phyloP scores from a whole-genome alignment of 306 rosid genomes.

The Acacia melanoxylon region DNA sequence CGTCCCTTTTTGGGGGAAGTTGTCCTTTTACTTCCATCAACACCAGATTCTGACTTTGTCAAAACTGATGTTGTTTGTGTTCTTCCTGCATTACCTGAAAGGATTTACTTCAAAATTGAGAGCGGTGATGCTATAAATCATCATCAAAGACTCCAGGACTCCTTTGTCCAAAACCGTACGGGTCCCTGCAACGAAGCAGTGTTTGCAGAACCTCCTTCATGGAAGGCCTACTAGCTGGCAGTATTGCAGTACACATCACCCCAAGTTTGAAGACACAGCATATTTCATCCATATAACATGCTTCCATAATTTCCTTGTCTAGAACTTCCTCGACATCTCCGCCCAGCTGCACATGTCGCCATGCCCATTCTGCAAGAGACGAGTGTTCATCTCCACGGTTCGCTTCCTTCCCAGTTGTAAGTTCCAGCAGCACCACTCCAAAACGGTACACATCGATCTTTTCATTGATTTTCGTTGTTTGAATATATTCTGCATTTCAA shows the following conservation, averaged over 20 bases:
- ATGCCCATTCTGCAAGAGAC: constrained; percentile 59
- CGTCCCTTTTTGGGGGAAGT: too few species aligned
- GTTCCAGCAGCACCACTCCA: constrained; percentile 61
- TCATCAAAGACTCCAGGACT: background rate
- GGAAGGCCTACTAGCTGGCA: constrained; percentile 64
- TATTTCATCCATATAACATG: constrained; percentile 52
- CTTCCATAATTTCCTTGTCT: constrained; percentile 50
- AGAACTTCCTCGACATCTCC: constrained; percentile 34
- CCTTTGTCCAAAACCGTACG: background rate
- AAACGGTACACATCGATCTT: constrained; percentile 64
- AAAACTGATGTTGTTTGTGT: background rate
- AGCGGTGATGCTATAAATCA: background rate
- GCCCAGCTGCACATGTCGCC: constrained; percentile 40
- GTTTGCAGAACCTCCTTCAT: constrained; percentile 57
- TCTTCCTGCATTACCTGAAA: background rate
- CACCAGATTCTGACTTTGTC: background rate
- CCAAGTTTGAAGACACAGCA: constrained; percentile 65
- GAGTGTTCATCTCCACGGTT: constrained; percentile 45
- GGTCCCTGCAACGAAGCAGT: constrained; percentile 27
- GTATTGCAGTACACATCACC: constrained; percentile 48
- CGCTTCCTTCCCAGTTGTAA: constrained; percentile 56
- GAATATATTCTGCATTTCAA: constrained; percentile 57
- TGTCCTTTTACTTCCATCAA: background rate
- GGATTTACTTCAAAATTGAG: background rate
- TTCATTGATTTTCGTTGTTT: constrained; percentile 47